phyloP scores from a whole-genome alignment of 352 stramenopile species.

The Globisporangium orthogonon region DNA sequence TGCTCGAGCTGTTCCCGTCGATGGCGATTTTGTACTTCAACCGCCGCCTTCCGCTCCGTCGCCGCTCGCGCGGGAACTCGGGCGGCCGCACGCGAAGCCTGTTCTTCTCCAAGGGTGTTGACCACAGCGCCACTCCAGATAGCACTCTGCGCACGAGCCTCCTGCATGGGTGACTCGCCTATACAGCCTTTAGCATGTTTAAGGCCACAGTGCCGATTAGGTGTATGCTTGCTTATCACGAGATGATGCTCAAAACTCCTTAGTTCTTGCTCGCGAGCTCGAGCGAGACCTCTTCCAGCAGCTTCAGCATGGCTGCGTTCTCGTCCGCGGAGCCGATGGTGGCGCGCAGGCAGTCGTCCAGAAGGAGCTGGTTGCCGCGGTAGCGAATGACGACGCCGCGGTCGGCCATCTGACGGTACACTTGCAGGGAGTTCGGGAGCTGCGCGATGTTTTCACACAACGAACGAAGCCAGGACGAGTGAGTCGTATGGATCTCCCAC shows the following conservation, averaged over 20 bases:
- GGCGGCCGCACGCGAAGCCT: constrained; percentile 14
- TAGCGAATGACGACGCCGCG: constrained; percentile 95
- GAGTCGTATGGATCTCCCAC: background rate
- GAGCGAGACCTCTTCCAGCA: constrained; percentile 63
- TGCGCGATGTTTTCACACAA: constrained; percentile 15
- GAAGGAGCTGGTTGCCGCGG: constrained; percentile 94
- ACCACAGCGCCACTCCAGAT: constrained; percentile 4
- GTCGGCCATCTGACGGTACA: constrained; percentile 94
- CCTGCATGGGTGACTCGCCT: constrained; percentile 12
- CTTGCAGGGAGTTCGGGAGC: constrained; percentile 82
- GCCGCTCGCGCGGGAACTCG: constrained; percentile 15
- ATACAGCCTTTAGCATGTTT: background rate
- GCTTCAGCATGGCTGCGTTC: constrained; percentile 91
- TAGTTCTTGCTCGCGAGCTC: constrained; percentile 20
- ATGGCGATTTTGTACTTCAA: constrained; percentile 83
- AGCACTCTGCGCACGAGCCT: constrained; percentile 44
- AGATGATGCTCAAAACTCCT: background rate
- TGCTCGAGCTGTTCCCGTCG: constrained; percentile 75
- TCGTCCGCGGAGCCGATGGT: constrained; percentile 93
- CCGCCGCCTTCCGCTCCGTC: constrained; percentile 52
- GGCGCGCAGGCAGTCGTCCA: constrained; percentile 92
- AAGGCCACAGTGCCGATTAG: background rate
- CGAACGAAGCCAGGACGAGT: background rate
- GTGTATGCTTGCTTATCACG: background rate
- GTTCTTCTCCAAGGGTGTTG: constrained; percentile 40